Percentiles rank a stretch among this genome's conserved stretches.
phyloP scores from a whole-genome alignment of 257 asterid species.

The Ilex aquifolium region DNA sequence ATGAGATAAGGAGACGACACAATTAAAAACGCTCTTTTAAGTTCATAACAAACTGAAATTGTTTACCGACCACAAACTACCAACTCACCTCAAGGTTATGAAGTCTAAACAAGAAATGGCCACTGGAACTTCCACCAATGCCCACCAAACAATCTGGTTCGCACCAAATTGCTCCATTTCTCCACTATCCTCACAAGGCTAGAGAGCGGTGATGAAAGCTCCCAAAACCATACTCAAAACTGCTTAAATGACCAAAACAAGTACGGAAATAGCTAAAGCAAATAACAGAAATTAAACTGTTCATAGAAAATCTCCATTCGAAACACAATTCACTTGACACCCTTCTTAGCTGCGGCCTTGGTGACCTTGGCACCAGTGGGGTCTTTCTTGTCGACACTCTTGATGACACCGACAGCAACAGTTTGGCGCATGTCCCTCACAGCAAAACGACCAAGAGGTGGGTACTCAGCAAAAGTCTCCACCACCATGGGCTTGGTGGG shows the following conservation, averaged over 20 bases:
- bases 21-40: too few species aligned
- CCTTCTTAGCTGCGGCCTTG: conserved; percentile 2
- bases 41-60: not conserved
- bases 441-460: conserved; percentile 66
- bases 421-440: conserved; percentile 80
- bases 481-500: conserved; percentile 86
- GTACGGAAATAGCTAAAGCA: not conserved
- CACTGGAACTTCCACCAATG: not conserved
- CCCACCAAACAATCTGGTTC: not conserved
- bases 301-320: not conserved
- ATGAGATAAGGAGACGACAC: not conserved
- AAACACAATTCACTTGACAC: not conserved
- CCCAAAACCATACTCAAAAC: not conserved
- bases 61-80: not conserved
- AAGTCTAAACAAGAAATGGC: not conserved
- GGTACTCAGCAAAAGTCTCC: conserved; percentile 55
- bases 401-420: conserved; percentile 71
- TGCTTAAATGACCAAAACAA: not conserved
- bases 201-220: not conserved
- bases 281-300: not conserved
- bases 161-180: not conserved
- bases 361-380: conserved; percentile 61
- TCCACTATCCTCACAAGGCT: conserved; percentile 1
- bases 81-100: not conserved
- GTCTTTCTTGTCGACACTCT: conserved; percentile 70